Conservation (phyloP, 805 yeast genomes). For the Pichia eremophila region DNA sequence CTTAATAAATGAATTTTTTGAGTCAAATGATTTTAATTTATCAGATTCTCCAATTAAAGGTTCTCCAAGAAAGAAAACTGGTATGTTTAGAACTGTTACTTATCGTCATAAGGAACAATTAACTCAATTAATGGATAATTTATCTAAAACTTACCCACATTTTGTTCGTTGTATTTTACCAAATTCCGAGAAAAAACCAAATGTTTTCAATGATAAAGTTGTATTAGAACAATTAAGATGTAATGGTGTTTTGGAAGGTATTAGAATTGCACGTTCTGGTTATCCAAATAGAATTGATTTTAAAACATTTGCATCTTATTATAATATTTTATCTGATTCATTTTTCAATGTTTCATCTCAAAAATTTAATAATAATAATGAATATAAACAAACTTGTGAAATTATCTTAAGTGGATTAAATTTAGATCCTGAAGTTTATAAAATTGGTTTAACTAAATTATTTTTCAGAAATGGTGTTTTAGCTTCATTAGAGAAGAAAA, state of each 20-base stretch:
- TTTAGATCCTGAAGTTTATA: slow-evolving; percentile 50
- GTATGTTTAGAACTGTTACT: slow-evolving; percentile 68
- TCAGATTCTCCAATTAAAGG: slow-evolving; percentile 23
- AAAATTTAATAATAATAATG: slow-evolving; percentile 17
- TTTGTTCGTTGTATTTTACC: slow-evolving; percentile 96
- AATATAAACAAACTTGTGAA: slow-evolving; percentile 61
- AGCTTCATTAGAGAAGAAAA: slow-evolving; percentile 66
- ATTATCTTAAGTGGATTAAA: slow-evolving; percentile 53
- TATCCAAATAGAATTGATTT: slow-evolving; percentile 88
- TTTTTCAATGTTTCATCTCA: neutral
- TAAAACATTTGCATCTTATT: slow-evolving; percentile 67
- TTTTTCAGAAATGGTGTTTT: slow-evolving; percentile 72
- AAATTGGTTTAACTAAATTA: slow-evolving; percentile 62
- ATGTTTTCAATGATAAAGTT: slow-evolving; percentile 59
- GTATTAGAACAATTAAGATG: slow-evolving; percentile 88
- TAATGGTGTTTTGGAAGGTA: slow-evolving; percentile 97
- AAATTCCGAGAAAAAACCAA: slow-evolving; percentile 63
- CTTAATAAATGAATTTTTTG: slow-evolving; percentile 50
- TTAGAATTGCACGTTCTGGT: slow-evolving; percentile 93
- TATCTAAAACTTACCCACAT: slow-evolving; percentile 82
- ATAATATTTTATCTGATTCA: slow-evolving; percentile 44
- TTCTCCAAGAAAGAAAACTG: slow-evolving; percentile 17
- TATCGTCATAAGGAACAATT: slow-evolving; percentile 85
- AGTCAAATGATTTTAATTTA: slow-evolving; percentile 12
- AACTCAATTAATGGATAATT: slow-evolving; percentile 55